Evolutionary conservation across 2,329 filamentous ascomycete species (phyloP), one percentile per base, ranked within the genome.

Genomic region (Talaromyces sp.): DNA sequence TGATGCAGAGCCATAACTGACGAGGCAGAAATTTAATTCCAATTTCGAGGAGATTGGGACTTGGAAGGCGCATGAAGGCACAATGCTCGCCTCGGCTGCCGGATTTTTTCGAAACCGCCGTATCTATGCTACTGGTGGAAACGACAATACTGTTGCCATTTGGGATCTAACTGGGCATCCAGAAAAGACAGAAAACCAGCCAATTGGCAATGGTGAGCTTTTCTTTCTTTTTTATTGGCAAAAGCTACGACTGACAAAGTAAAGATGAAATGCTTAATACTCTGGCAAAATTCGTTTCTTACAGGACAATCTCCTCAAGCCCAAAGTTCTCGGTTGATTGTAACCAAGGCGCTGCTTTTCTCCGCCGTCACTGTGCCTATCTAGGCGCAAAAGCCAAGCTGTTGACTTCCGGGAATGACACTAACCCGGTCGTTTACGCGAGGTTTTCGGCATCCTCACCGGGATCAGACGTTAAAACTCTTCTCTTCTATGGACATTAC

Each of bases 401-500:
- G 82, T 81, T 99, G n/a, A 90, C 89, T 62, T 91, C 91, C 0
- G 85, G 88, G 35, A 86, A 89, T 66, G 81, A 83, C 31, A 88
- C 90, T 67, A 97, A 97, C 70, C 94, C 94, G 0, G 88, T 99
- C n/a, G 92, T 99, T 0, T 88, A 90, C 66, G 94, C 94, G 46
- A 89, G 88, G 62, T 99, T 99, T 72, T 85, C 85, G 51, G 92
- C 94, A 87, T 74, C 85, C 83, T 62, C 82, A 11, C 84, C 86
- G 0, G 78, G 84, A 0, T 81, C 84, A 27, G 80, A 85, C 27
- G 84, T 90, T 19, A 96, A 94, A 76, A 92, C 91, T 31, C 90
- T 97, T 9, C 79, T 99, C 0, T 99, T 99, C 72, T 99, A 99
- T 70, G 94, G 95, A 0, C 94, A 99, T 72, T 99, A 99, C 78